Conservation (phyloP, 1,284 basidiomycete genomes). For the Lignosus rhinocerotis region DNA sequence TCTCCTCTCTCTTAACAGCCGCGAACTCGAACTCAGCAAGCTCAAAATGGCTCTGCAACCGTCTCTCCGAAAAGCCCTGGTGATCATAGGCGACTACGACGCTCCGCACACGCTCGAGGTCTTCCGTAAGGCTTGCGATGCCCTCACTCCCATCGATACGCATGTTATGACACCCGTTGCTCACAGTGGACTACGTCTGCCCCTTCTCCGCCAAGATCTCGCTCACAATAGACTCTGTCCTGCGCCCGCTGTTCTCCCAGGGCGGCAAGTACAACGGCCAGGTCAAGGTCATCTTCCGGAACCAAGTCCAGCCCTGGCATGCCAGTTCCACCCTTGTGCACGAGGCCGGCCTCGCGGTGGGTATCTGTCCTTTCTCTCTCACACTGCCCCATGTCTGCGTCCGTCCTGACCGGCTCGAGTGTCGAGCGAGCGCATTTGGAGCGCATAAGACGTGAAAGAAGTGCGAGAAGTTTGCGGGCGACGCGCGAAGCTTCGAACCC, state of each 20-base stretch:
- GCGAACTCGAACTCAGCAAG: not conserved
- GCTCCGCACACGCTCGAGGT: slow-evolving; percentile 86
- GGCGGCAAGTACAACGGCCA: slow-evolving; percentile 76
- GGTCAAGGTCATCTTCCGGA: slow-evolving; percentile 78
- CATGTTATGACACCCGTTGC: not conserved
- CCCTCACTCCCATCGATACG: not conserved
- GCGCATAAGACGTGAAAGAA: not conserved
- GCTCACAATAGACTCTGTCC: slow-evolving; percentile 55
- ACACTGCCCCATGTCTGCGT: not conserved
- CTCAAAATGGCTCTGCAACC: slow-evolving; percentile 80
- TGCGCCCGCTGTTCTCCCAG: slow-evolving; percentile 57
- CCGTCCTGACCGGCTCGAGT: not conserved
- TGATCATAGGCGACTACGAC: slow-evolving; percentile 64
- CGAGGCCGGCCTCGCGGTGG: slow-evolving; percentile 82
- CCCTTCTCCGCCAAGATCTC: slow-evolving; percentile 78
- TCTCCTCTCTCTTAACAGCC: not conserved
- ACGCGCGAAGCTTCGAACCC: not conserved
- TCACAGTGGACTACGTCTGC: slow-evolving; percentile 82
- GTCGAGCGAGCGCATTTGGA: not conserved
- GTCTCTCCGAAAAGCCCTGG: slow-evolving; percentile 63
- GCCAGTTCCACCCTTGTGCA: slow-evolving; percentile 72
- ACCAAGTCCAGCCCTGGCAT: slow-evolving; percentile 88
- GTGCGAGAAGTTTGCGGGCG: not conserved
- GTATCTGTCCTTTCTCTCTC: slow-evolving; percentile 23
- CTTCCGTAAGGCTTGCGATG: slow-evolving; percentile 53